Evolutionary conservation across 257 asterid species (phyloP).

Genomic region (Solanum tarijense): DNA sequence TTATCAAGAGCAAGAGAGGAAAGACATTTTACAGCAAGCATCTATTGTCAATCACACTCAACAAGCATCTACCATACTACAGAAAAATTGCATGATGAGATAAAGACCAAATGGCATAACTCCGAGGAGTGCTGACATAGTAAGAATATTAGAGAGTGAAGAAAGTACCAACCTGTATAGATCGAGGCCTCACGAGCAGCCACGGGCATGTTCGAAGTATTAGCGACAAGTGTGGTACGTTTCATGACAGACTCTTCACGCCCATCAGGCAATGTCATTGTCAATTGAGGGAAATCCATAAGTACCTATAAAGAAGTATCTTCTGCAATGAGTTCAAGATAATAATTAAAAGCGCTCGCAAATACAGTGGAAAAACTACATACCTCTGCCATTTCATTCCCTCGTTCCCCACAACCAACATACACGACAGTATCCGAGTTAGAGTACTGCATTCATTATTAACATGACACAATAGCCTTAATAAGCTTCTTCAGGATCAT

Average conservation of each 20-base stretch:
- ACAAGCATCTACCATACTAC: not conserved
- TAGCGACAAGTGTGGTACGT: slow-evolving; percentile 98
- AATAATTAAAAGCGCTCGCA: slow-evolving; percentile 10
- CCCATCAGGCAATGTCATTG: slow-evolving; percentile 98
- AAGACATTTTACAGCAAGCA: not conserved
- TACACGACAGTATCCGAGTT: slow-evolving; percentile 95
- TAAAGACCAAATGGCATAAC: not conserved
- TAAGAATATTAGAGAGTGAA: not conserved
- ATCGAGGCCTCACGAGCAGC: slow-evolving; percentile 99
- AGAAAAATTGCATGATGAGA: not conserved
- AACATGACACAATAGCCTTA: slow-evolving; percentile 4
- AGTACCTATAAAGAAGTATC: slow-evolving; percentile 59
- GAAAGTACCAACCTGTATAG: slow-evolving; percentile 58
- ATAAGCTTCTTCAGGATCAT: not conserved
- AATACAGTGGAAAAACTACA: not conserved
- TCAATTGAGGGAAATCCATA: slow-evolving; percentile 99
- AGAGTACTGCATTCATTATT: slow-evolving; percentile 64
- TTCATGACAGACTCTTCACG: slow-evolving; percentile 99
- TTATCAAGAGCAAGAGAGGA: not conserved
- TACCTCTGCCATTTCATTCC: slow-evolving; percentile 99
- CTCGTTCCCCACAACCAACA: slow-evolving; percentile 99
- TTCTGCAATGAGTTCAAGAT: not conserved
- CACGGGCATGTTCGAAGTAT: slow-evolving; percentile 99
- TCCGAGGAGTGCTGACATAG: not conserved
- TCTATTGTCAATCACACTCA: not conserved